Percentiles rank a stretch among this genome's conserved stretches.
Evolutionary conservation across 106 monocot species (phyloP).

Genomic region (Dendrobium chrysotoxum): DNA sequence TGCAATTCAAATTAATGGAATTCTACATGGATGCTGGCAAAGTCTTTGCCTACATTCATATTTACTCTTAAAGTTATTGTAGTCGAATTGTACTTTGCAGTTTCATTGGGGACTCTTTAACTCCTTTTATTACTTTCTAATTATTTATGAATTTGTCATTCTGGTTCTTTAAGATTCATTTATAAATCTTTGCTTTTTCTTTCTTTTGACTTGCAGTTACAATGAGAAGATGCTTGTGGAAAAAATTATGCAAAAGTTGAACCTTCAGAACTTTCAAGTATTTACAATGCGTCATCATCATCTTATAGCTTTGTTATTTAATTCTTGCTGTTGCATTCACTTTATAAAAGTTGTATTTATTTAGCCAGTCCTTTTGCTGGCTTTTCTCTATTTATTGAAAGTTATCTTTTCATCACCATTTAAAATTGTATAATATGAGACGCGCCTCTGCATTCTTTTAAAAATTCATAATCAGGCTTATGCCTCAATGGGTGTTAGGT

Average conservation of each 20-base stretch:
- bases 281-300: neutral
- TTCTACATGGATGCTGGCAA: too few relatives aligned
- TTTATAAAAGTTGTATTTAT: neutral
- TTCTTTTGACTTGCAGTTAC: constrained; percentile 33
- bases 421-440: too few relatives aligned
- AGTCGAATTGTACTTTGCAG: too few relatives aligned
- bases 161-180: neutral
- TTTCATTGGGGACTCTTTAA: neutral
- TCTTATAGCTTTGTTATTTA: neutral
- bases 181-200: neutral
- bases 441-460: too few relatives aligned
- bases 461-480: too few relatives aligned
- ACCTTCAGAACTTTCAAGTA: constrained; percentile 88
- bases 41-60: neutral
- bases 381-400: neutral
- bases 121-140: neutral
- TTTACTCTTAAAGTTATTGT: neutral
- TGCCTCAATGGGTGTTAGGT: too few relatives aligned
- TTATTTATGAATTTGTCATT: neutral
- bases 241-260: constrained; percentile 60
- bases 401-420: neutral
- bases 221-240: constrained; percentile 64
- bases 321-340: neutral
- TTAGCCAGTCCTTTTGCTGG: neutral
- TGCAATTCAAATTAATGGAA: neutral